These are phyloP conservation scores for Cairneyella variabilis DNA, from an alignment of 495 filamentous ascomycete genomes.

Conservation along the genomic window DNA sequence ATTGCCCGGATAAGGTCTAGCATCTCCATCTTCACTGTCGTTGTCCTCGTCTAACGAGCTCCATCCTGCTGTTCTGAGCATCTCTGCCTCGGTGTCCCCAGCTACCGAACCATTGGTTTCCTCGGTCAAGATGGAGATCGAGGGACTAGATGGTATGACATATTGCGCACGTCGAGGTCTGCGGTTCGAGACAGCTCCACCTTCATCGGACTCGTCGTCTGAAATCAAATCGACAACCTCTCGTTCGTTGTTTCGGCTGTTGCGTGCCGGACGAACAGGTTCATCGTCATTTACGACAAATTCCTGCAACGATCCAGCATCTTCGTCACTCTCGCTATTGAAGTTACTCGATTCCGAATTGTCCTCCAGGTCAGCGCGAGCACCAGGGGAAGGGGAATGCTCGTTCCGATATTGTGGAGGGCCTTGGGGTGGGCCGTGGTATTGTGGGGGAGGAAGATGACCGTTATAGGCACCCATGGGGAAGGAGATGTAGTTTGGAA, in stretches of 20 bases:
- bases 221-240: conserved; percentile 11
- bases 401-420: no score
- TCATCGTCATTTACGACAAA: conserved; percentile 23
- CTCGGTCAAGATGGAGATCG: background rate
- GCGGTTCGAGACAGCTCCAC: conserved; percentile 20
- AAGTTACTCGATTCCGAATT: conserved; percentile 12
- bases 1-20: background rate
- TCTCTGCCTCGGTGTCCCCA: conserved; percentile 22
- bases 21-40: conserved; percentile 18
- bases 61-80: conserved; percentile 22
- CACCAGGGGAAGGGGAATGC: no score
- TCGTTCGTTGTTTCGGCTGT: background rate
- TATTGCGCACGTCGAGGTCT: conserved; percentile 4
- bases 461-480: background rate
- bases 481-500: no score
- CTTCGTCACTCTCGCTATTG: conserved; percentile 14
- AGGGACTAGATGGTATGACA: background rate
- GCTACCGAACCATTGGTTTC: conserved; percentile 16
- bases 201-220: conserved; percentile 27
- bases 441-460: background rate
- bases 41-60: conserved; percentile 23
- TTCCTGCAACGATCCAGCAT: conserved; percentile 20
- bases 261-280: background rate
- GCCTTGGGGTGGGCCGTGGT: background rate
- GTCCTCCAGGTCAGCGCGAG: no score